Percentiles rank a stretch among this genome's conserved stretches.
phyloP scores from a whole-genome alignment of 1,284 basidiomycete species.

The Porphyrellus sp. region DNA sequence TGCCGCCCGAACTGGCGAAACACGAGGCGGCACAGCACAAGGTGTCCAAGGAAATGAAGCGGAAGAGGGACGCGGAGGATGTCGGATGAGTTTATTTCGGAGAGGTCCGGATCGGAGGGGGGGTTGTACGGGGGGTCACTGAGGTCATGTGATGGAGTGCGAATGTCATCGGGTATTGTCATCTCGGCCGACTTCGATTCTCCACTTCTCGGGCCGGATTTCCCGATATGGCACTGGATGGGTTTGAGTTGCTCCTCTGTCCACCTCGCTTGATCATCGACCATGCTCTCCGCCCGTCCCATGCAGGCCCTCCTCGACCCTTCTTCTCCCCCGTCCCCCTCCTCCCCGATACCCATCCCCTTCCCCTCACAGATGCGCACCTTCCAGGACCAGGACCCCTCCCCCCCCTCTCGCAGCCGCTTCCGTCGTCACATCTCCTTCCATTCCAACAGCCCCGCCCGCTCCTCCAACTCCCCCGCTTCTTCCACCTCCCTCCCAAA shows the following conservation, averaged over 20 bases:
- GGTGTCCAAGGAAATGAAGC: conserved; percentile 88
- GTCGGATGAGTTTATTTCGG: conserved; percentile 40
- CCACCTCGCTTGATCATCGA: not conserved
- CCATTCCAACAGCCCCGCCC: conserved; percentile 3
- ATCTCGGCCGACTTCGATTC: conserved; percentile 19
- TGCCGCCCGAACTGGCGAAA: conserved; percentile 80
- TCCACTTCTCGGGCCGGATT: conserved; percentile 11
- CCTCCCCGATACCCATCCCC: conserved; percentile 10
- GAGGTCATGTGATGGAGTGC: not conserved
- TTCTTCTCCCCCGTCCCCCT: conserved; percentile 22
- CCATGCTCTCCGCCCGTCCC: conserved; percentile 46
- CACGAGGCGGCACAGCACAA: conserved; percentile 89
- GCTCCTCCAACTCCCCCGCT: conserved; percentile 7
- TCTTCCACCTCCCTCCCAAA: conserved; percentile 32
- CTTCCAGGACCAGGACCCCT: not conserved
- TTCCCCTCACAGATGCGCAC: not conserved
- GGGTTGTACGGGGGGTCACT: too few species aligned
- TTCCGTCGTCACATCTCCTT: conserved; percentile 28
- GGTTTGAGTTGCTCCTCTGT: not conserved
- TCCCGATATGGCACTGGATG: conserved; percentile 18
- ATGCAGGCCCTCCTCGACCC: conserved; percentile 35
- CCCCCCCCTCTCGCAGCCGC: conserved; percentile 14
- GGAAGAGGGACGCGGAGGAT: conserved; percentile 79
- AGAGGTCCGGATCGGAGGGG: not conserved
- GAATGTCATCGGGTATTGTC: not conserved